Base-by-base conservation (phyloP, 164 flowering plant genomes). In the Sedum album region DNA sequence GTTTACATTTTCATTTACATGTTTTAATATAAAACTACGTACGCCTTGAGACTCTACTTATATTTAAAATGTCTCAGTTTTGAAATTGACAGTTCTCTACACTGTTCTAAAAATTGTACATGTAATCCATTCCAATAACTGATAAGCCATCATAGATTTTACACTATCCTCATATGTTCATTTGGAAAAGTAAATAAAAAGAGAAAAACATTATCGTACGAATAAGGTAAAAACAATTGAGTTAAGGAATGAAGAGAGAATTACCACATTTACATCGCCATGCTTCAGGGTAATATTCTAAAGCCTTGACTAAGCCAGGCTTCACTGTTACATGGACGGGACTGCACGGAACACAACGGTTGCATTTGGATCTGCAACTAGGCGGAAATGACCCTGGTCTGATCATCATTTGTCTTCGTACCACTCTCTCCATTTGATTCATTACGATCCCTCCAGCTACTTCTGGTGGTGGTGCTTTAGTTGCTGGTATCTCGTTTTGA, bases 221-320 rank as follows among this genome's bases (percentile, higher is more conserved):
- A 1, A 25, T 11, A 0, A 9, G 6, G 60, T 1, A 9, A 25
- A 21, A 30, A 11, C 14, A 8, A 42, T 49, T 49, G 5, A 14
- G 68, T 65, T 69, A 88, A 60, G 98, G 98, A 88, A 87, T 81
- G 82, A 76, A 93, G 48, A 88, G 79, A 71, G 76, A 86, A 65
- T 83, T 82, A n/a, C 98, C 90, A 72, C 98, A 93, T 77, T 86
- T 85, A 85, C 98, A 93, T 0, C 98, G 83, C 98, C 98, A 93
- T 30, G 97, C 98, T 79, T 91, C 97, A 0, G 98, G 98, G 70
- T 93, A 93, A 71, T 93, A 93, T 83, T 93, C 98, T 2, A 86
- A 73, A 6, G 91, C 88, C n/a, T 76, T 66, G 60, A 76, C 81
- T 30, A 76, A 48, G 6, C 97, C 98, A 0, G 94, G 94, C 9